phyloP scores from a whole-genome alignment of 306 rosid species.

The Trifolium repens region DNA sequence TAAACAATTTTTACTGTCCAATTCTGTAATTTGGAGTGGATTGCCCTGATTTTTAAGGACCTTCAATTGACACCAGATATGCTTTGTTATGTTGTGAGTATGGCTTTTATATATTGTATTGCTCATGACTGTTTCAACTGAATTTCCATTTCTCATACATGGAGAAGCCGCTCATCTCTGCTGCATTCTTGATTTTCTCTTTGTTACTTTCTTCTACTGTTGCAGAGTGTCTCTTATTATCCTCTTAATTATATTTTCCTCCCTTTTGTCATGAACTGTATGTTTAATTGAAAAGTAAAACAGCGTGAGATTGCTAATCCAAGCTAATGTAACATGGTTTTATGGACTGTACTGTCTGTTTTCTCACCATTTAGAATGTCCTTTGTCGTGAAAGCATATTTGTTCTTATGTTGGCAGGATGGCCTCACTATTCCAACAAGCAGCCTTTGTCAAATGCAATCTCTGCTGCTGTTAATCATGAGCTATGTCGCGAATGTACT shows the following conservation, averaged over 20 bases:
- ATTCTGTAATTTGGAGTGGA: slow-evolving; percentile 12
- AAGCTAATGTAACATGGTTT: slow-evolving; percentile 29
- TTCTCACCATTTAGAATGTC: slow-evolving; percentile 33
- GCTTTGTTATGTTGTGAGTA: slow-evolving; percentile 33
- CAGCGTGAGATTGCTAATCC: slow-evolving; percentile 24
- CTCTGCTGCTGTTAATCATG: slow-evolving; percentile 79
- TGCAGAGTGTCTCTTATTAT: slow-evolving; percentile 21
- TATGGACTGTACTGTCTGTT: slow-evolving; percentile 34
- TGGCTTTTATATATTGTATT: slow-evolving; percentile 11
- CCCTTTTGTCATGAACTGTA: neutral
- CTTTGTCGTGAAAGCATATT: slow-evolving; percentile 39
- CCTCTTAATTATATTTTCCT: slow-evolving; percentile 16
- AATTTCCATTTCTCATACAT: slow-evolving; percentile 19
- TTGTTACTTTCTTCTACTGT: neutral
- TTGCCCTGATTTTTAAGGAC: neutral
- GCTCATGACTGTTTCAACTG: slow-evolving; percentile 10
- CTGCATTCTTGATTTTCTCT: slow-evolving; percentile 29
- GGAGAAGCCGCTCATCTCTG: neutral
- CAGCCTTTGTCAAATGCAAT: slow-evolving; percentile 77
- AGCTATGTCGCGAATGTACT: slow-evolving; percentile 67
- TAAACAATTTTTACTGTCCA: slow-evolving; percentile 25
- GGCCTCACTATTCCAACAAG: slow-evolving; percentile 50
- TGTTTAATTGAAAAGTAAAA: slow-evolving; percentile 1
- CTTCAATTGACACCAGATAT: slow-evolving; percentile 7
- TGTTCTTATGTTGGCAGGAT: slow-evolving; percentile 64